A percentile compares a stretch with the other conserved stretches of the same genome.
Conservation (phyloP, 768 basidiomycete genomes). For the Paxillus rubicundulus region DNA sequence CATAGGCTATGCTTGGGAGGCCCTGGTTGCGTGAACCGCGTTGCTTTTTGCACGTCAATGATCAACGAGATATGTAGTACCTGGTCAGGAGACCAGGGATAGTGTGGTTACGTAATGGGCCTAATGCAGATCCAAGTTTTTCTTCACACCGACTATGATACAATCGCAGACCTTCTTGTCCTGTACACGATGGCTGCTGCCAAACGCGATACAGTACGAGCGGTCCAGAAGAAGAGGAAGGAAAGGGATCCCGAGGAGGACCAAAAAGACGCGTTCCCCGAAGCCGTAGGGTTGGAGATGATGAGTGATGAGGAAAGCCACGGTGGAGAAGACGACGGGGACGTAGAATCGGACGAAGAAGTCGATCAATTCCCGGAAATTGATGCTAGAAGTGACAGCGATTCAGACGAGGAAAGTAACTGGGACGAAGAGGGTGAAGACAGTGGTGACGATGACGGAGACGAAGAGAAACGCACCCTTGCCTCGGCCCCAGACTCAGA, state of each 20-base stretch:
- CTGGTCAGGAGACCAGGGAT: not conserved
- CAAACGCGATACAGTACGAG: slow-evolving; percentile 34
- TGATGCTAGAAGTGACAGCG: slow-evolving; percentile 46
- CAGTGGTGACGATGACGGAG: slow-evolving; percentile 34
- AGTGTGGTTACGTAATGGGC: not conserved
- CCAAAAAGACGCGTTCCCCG: slow-evolving; percentile 31
- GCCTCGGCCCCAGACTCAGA: slow-evolving; percentile 33
- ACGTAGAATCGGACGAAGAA: slow-evolving; percentile 49
- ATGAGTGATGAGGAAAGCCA: slow-evolving; percentile 66
- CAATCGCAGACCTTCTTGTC: not conserved
- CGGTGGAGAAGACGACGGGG: slow-evolving; percentile 30
- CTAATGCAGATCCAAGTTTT: not conserved
- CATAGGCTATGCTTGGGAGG: too few species aligned
- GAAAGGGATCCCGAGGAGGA: slow-evolving; percentile 42
- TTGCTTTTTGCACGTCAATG: too few species aligned
- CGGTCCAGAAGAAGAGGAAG: slow-evolving; percentile 56
- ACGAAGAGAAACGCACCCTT: slow-evolving; percentile 34
- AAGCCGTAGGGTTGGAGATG: slow-evolving; percentile 61
- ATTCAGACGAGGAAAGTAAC: slow-evolving; percentile 30
- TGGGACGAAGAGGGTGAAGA: slow-evolving; percentile 37
- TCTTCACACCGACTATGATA: not conserved
- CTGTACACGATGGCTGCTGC: slow-evolving; percentile 31
- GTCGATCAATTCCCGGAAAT: slow-evolving; percentile 77
- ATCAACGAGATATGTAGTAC: too few species aligned
- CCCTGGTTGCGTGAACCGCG: too few species aligned